Base-by-base conservation (phyloP, 768 basidiomycete genomes). In the Suillus discolor region DNA sequence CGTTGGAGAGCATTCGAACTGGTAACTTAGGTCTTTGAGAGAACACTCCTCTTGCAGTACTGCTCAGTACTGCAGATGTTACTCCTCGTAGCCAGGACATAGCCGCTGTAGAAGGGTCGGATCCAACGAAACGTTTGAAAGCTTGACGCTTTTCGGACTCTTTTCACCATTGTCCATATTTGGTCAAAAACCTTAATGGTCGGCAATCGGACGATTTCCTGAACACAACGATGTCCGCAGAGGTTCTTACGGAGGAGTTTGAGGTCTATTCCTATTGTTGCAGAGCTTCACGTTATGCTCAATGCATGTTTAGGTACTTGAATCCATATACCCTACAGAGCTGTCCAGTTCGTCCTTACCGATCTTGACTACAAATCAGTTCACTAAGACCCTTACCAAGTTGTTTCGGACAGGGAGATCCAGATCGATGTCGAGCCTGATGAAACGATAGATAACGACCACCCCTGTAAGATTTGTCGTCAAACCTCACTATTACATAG, bases 241-340 rank as follows among this genome's bases (percentile, higher is more conserved):
- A 89, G 66, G 81, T 87, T 44, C 82, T 97, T 62, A 82, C 87
- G 63, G 96, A 98, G 79, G 96, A 98, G 78, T 88, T 96, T 68
- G 95, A 98, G 88, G 95, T 96, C 72, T 69, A 67, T 63, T 69
- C 53, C 51, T 65, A 62, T 51, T 63, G 64, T 45, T 47, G 57
- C 54, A 25, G 51, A 38, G 36, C 53, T 55, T 59, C 63, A 49
- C 47, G 62, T 38, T 68, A 39, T 57, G 60, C 69, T 62, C 67
- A 67, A 62, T 61, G 28, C 61, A 66, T 65, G 38, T 23, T n/a
- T 72, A 97, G 92, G 95, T 97, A 34, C 85, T 98, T 70, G 95
- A 97, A 80, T 90, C 94, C 3, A 99, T 99, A 76, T 99, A 97
- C 77, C 94, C 97, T 6, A 90, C 93, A 69, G 97, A 99, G 78